phyloP scores from a whole-genome alignment of 495 filamentous ascomycete genomes.

The Penicillium soppii region DNA sequence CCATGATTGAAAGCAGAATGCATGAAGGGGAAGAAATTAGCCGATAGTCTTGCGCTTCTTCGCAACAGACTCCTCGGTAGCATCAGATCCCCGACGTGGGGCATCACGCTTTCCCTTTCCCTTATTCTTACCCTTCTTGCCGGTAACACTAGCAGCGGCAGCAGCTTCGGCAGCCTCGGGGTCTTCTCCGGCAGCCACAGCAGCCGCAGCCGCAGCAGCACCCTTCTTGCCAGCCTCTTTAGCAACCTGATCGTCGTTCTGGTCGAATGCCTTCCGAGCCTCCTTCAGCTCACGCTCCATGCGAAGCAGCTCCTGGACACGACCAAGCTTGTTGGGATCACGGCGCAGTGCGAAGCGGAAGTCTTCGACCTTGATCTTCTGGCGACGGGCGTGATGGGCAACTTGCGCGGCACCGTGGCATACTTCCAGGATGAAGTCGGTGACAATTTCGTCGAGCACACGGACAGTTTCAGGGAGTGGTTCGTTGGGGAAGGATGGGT shows the following conservation, averaged over 20 bases:
- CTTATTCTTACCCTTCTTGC: conserved; percentile 34
- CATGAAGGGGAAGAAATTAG: conserved; percentile 4
- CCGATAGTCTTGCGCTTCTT: conserved; percentile 45
- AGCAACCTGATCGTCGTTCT: conserved; percentile 49
- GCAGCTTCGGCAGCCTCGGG: conserved; percentile 22
- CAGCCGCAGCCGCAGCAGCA: conserved; percentile 1
- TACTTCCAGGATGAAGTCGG: conserved; percentile 84
- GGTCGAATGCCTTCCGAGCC: conserved; percentile 68
- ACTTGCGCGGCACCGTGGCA: conserved; percentile 83
- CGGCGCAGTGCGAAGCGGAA: conserved; percentile 89
- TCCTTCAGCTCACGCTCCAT: conserved; percentile 78
- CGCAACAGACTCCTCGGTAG: conserved; percentile 39
- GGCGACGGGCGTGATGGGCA: conserved; percentile 77
- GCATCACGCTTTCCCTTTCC: conserved; percentile 42
- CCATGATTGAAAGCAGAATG: background rate
- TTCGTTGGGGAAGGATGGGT: conserved; percentile 40
- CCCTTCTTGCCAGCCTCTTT: conserved; percentile 45
- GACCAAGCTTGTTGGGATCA: conserved; percentile 81
- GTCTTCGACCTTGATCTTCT: conserved; percentile 97
- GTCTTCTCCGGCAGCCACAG: conserved; percentile 11
- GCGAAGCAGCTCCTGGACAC: conserved; percentile 81
- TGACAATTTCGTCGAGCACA: conserved; percentile 90
- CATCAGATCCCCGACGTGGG: conserved; percentile 38
- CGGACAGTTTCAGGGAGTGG: conserved; percentile 81
- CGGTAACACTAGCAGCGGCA: conserved; percentile 18